Percentiles rank a stretch among this genome's conserved stretches.
Evolutionary conservation across 768 basidiomycete species (phyloP).

Genomic region (Lactarius deliciosus): DNA sequence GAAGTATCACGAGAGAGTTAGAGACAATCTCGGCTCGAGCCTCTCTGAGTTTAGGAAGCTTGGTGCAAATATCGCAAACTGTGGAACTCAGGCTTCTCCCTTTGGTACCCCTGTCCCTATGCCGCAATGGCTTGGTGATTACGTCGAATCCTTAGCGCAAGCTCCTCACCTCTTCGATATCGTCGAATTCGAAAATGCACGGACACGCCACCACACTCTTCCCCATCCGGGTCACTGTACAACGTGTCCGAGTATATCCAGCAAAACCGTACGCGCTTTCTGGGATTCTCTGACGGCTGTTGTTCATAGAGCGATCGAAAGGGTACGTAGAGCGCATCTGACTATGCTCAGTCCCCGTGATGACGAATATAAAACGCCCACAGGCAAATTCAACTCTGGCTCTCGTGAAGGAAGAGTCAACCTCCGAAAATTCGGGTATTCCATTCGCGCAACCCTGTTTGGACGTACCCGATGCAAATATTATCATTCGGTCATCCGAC

Average conservation of each 20-base stretch:
- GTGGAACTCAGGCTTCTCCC: background rate
- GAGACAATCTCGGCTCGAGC: background rate
- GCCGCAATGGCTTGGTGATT: background rate
- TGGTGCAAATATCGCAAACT: background rate
- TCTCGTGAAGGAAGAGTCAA: background rate
- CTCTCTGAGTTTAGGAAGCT: constrained; percentile 1
- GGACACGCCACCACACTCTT: background rate
- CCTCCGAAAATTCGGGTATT: background rate
- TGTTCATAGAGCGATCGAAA: background rate
- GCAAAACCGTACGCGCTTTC: background rate
- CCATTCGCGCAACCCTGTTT: background rate
- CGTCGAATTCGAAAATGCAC: background rate
- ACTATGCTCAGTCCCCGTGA: background rate
- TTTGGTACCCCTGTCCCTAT: background rate
- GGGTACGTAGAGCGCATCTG: background rate
- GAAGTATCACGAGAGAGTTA: constrained; percentile 1
- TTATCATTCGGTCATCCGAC: constrained; percentile 36
- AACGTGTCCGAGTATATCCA: background rate
- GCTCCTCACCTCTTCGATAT: background rate
- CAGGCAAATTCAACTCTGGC: background rate
- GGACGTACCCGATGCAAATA: constrained; percentile 9
- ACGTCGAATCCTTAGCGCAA: background rate
- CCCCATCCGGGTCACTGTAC: no score
- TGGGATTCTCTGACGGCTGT: background rate
- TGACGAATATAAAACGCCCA: background rate